Evolutionary conservation across 139 green algal species (phyloP).

Genomic region (Chlorella sorokiniana): DNA sequence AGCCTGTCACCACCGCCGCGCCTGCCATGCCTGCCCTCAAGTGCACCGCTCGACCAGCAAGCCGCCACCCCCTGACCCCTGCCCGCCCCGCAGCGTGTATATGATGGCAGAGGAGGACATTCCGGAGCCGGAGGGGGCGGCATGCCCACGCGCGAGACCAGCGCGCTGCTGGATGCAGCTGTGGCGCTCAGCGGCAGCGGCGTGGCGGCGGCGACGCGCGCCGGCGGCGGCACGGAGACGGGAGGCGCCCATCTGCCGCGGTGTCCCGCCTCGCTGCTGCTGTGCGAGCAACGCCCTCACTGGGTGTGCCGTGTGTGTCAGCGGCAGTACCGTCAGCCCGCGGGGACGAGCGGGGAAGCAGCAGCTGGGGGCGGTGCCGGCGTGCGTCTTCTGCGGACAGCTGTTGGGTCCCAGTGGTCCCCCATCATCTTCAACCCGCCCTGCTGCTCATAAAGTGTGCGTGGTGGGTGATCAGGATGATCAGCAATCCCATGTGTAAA

Average conservation of each 20-base stretch:
- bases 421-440: constrained; percentile 10
- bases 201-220: neutral
- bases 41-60: no score
- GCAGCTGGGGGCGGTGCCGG: neutral
- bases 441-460: neutral
- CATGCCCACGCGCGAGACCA: constrained; percentile 24
- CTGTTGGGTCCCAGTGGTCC: neutral
- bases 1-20: no score
- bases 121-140: neutral
- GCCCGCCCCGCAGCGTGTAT: constrained; percentile 14
- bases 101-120: neutral
- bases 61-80: neutral
- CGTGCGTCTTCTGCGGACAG: constrained; percentile 16
- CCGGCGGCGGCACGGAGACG: neutral
- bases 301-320: constrained; percentile 35
- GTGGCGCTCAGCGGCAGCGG: neutral
- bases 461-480: no score
- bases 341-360: no score
- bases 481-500: neutral
- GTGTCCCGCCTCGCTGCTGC: constrained; percentile 33
- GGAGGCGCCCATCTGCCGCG: constrained; percentile 2
- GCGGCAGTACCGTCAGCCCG: constrained; percentile 1
- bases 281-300: neutral
- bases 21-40: neutral
- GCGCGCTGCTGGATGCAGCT: neutral